Evolutionary conservation across 495 filamentous ascomycete species (phyloP), one percentile per base, ranked within the genome.

Genomic region (Penicillium macrosclerotiorum): DNA sequence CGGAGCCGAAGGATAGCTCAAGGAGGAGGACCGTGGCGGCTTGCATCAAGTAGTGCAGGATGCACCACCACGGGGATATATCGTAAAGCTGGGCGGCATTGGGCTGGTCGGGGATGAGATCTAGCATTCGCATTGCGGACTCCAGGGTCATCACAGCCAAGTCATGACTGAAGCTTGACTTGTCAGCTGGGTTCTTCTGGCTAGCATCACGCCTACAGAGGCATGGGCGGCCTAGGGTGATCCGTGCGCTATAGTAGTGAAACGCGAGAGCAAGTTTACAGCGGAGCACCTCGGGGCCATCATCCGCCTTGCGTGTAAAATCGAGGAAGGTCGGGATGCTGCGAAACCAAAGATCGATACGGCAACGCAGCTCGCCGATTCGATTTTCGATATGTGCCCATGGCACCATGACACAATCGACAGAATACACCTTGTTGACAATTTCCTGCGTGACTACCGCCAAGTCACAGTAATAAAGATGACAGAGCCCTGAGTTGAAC

Each of bases 11-110:
- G 1, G 80, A 77, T 14, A 83, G 64, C 52, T 86, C 84, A 11
- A 85, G 68, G 52, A 86, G 72, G 6, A 86, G 62, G 9, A 85
- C 73, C 1, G 75, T 78, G 3, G 73, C 64, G 0, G 81, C 76
- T 63, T 85, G 80, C 71, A 83, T 84, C 14, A 88, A 61, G 41
- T 80, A 79, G 52, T 88, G 84, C 11, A 88, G 62, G 8, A 82
- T 64, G 34, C 72, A 77, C 81, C 81, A 88, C 82, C 83, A 88
- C 9, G 82, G 81, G 5, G 72, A 59, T 5, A 77, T 64, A n/a
- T 67, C 57, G 47, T 84, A 83, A 4, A 86, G 63, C 19, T 65
- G 69, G 14, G 67, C 47, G 3, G 69, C 57, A 31, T 76, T 64
- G 1, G 72, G 68, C 18, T 64, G 49, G 24, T 76, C 69, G 0